These are phyloP conservation scores for Talaromyces nanjingensis DNA, from an alignment of 495 filamentous ascomycete species.

Conservation along the genomic window DNA sequence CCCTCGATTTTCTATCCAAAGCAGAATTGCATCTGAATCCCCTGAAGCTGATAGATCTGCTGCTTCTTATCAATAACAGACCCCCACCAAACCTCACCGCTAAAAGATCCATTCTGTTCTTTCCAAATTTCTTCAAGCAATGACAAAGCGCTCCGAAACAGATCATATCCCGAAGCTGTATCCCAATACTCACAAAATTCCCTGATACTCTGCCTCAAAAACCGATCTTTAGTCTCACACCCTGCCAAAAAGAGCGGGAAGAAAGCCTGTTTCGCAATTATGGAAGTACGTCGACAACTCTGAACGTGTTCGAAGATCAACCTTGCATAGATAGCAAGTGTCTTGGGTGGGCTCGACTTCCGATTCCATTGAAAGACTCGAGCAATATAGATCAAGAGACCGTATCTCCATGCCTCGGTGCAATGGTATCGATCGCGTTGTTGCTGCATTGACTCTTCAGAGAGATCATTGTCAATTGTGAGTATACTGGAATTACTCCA, in stretches of 20 bases:
- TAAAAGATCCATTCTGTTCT: neutral
- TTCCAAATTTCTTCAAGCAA: slow-evolving; percentile 11
- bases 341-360: neutral
- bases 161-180: slow-evolving; percentile 17
- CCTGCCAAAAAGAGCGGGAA: slow-evolving; percentile 25
- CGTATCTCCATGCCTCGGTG: slow-evolving; percentile 23
- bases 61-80: slow-evolving; percentile 9
- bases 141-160: slow-evolving; percentile 16
- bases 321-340: neutral
- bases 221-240: slow-evolving; percentile 18
- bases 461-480: slow-evolving; percentile 3
- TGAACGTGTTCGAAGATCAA: slow-evolving; percentile 16
- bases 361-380: slow-evolving; percentile 20
- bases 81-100: slow-evolving; percentile 11
- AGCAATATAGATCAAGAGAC: slow-evolving; percentile 23
- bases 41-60: neutral
- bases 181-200: slow-evolving; percentile 20
- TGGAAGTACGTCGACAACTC: slow-evolving; percentile 18
- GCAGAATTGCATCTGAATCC: neutral
- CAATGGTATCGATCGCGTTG: slow-evolving; percentile 23
- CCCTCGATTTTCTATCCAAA: too few relatives aligned
- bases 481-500: slow-evolving; percentile 7
- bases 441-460: slow-evolving; percentile 16
- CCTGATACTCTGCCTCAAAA: slow-evolving; percentile 14
- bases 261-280: slow-evolving; percentile 20